A percentile compares a stretch with the other conserved stretches of the same genome.
Evolutionary conservation across 345 rosid species (phyloP).

Genomic region (Brassica incana): DNA sequence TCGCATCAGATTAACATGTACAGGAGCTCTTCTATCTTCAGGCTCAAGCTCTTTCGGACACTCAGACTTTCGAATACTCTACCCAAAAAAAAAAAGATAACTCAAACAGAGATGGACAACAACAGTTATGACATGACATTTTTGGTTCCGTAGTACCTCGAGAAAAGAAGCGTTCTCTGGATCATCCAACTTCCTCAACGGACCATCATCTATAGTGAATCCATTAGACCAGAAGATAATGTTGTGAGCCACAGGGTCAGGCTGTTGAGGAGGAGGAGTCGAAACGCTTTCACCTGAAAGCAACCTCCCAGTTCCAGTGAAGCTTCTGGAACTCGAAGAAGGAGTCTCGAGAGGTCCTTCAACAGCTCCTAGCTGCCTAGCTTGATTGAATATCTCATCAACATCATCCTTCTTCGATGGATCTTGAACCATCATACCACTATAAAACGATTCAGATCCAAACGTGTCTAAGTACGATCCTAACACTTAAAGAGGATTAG

Average conservation of each 20-base stretch:
- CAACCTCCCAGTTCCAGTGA: slow-evolving; percentile 80
- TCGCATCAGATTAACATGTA: slow-evolving; percentile 87
- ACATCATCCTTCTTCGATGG: slow-evolving; percentile 83
- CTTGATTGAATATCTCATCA: slow-evolving; percentile 89
- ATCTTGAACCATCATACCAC: slow-evolving; percentile 99
- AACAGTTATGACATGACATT: not conserved
- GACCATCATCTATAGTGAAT: slow-evolving; percentile 91
- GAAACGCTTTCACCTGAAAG: slow-evolving; percentile 79
- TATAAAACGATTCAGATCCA: slow-evolving; percentile 38
- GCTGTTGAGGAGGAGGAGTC: slow-evolving; percentile 77
- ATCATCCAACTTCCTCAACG: slow-evolving; percentile 86
- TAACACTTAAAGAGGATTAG: not conserved
- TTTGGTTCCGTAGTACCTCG: slow-evolving; percentile 50
- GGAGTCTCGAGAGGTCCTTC: slow-evolving; percentile 83
- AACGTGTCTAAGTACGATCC: not conserved
- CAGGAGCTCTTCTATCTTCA: slow-evolving; percentile 75
- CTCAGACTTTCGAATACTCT: slow-evolving; percentile 97
- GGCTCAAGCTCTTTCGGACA: slow-evolving; percentile 99
- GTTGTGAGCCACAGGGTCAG: slow-evolving; percentile 77
- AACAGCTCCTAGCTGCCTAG: slow-evolving; percentile 90
- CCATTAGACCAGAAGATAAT: slow-evolving; percentile 95
- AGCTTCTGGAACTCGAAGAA: slow-evolving; percentile 77
- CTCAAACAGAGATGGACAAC: slow-evolving; percentile 1
- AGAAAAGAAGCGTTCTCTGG: slow-evolving; percentile 93
- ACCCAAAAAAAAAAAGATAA: slow-evolving; percentile 5